Base-by-base conservation (phyloP, 1,139 yeast genomes). In the Kluyveromyces sp. region DNA sequence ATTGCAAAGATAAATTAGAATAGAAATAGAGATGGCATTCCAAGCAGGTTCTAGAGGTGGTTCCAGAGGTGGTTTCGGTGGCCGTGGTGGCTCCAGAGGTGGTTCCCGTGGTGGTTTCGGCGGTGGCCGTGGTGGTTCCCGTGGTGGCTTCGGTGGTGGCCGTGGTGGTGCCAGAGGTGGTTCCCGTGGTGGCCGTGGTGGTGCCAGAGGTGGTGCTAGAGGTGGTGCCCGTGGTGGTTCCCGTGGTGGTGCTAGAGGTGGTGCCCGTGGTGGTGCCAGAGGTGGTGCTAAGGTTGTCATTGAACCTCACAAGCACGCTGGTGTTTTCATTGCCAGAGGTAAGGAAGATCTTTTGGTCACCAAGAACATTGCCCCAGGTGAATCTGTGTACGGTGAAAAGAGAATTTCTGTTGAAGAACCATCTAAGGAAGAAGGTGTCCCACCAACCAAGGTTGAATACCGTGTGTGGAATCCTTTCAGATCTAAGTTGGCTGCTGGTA, bases 381-480 rank as follows among this genome's bases (percentile, higher is more conserved):
- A 90, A 71, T 81, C 95, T 48, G 96, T 89, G 48, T 92, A 92
- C 73, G 97, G 97, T 64, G 98, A 92, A 77, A 92, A 92, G 82
- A 81, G 98, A 77, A 78, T 92, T 54, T 73, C 95, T 48, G 79
- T 92, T 52, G 98, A 94, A 68, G 96, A 86, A 67, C 95, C 96
- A 58, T 78, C 89, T 50, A 79, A 75, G 64, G 95, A 83, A 65
- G 95, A 85, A 65, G 84, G 84, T 65, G 84, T 75, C 49, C 94
- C 96, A 57, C 84, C 96, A 56, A 89, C 97, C 66, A 92, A 92
- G 78, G 78, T 81, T 53, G 98, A 92, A 75, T 92, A 92, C 82
- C 90, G 98, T 80, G 98, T 92, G 58, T 92, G 99, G 99, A 92
- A 92, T 74, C 98, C 98, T 56, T 92, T 92, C 84, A 84, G 98